Evolutionary conservation across 257 asterid species (phyloP), one percentile per base, ranked within the genome.

Genomic region (Nicotiana benthamiana): DNA sequence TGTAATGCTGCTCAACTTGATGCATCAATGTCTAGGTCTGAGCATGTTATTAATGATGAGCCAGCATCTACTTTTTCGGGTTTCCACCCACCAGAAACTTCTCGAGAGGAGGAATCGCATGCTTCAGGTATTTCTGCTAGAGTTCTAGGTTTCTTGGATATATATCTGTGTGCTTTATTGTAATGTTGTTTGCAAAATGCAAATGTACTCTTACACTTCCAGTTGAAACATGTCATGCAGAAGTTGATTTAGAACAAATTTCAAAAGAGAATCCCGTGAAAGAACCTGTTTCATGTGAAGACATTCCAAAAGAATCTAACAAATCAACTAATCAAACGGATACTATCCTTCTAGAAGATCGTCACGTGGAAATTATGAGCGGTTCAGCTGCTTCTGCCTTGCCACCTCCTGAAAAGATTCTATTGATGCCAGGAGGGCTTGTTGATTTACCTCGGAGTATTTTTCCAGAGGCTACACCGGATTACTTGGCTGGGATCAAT

Each of bases 321-420:
- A 72, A 83, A 83, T 86, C 85, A 70, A 77, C 83, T 81, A 81
- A 68, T 82, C 89, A 77, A 70, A 89, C 79, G 64, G 86, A 65
- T 72, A 79, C 68, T 62, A 82, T 77, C 43, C 27, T 60, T 82
- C 84, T 83, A 76, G 90, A 76, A 56, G 86, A 84, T 78, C 32
- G 40, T 80, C 76, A 27, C 61, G 40, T 77, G 34, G 88, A 85
- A 22, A 84, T 87, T 81, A 54, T 80, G 59, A 81, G 81, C 75
- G 60, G 54, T 75, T 86, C 90, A 17, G 82, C 87, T 53, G 91
- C 85, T 81, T 70, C 85, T 75, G 86, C 90, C 83, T 75, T 88
- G 82, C 90, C 89, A 83, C 92, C 88, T 46, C 96, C 97, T 18
- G 99, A 93, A 83, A 93, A 86, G 30, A 81, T 92, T 84, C 80